phyloP scores from a whole-genome alignment of 2,329 filamentous ascomycete species.

The Cercospora nicotianae region DNA sequence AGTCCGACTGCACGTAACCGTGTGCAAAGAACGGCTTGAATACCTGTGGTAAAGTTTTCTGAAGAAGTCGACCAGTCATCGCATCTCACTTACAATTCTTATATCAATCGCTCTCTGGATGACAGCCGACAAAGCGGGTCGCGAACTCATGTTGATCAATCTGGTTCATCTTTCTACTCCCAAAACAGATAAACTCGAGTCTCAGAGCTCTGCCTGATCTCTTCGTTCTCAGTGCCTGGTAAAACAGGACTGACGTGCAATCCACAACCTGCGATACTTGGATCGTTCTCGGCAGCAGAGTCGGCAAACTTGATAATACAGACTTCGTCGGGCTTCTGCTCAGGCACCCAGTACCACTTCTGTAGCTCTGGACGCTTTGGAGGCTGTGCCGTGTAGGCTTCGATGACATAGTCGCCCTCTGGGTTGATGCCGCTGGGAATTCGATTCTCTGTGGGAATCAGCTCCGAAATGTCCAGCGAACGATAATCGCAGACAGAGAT shows the following conservation, averaged over 20 bases:
- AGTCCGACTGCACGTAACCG: not conserved
- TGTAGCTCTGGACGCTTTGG: constrained; percentile 17
- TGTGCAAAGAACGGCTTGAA: not conserved
- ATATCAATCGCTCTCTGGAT: not conserved
- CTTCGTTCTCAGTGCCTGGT: constrained; percentile 16
- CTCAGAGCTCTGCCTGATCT: constrained; percentile 22
- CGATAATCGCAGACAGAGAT: constrained; percentile 24
- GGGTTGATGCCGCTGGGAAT: constrained; percentile 17
- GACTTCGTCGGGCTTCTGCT: constrained; percentile 25
- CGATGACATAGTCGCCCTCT: constrained; percentile 23
- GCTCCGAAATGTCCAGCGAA: constrained; percentile 18
- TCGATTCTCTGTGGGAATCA: constrained; percentile 22
- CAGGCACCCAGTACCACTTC: constrained; percentile 26
- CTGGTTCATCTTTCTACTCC: constrained; percentile 11
- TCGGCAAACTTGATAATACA: constrained; percentile 27
- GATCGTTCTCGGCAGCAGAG: constrained; percentile 14
- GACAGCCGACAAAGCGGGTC: too few species aligned
- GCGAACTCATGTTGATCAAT: not conserved
- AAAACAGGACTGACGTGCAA: constrained; percentile 23
- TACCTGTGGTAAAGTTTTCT: not conserved
- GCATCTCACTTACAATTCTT: not conserved
- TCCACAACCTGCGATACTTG: constrained; percentile 18
- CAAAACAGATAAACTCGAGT: constrained; percentile 24
- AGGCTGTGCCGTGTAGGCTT: constrained; percentile 18
- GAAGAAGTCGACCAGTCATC: not conserved